These are phyloP conservation scores for Sugiyamaella pinicola DNA, from an alignment of 1,139 yeast genomes.

Conservation along the genomic window DNA sequence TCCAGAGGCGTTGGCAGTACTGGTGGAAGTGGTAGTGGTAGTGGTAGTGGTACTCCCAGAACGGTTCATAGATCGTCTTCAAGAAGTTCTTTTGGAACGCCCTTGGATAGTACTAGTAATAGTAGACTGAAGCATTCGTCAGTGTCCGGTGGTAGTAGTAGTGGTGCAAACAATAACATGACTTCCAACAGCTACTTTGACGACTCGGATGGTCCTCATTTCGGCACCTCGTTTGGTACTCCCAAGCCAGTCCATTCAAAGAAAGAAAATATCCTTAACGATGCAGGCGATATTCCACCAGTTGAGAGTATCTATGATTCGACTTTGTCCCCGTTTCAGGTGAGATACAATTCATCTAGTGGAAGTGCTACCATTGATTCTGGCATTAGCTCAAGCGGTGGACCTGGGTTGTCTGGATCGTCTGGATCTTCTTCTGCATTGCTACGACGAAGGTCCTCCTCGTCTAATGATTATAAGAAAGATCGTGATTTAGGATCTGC, in stretches of 20 bases:
- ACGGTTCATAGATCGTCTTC: not conserved
- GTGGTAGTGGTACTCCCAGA: not conserved
- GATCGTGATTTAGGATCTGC: not conserved
- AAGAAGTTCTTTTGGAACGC: conserved; percentile 11
- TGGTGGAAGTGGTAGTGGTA: conserved; percentile 2
- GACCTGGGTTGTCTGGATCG: not conserved
- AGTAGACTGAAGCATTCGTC: conserved; percentile 7
- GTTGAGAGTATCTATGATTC: conserved; percentile 41
- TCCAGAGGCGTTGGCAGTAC: conserved; percentile 8
- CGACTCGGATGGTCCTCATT: conserved; percentile 25
- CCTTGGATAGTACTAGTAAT: conserved; percentile 1
- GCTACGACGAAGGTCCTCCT: conserved; percentile 8
- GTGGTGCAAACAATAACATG: not conserved
- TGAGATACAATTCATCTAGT: conserved; percentile 20
- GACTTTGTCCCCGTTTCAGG: conserved; percentile 14
- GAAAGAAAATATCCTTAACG: conserved; percentile 29
- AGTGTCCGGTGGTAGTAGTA: not conserved
- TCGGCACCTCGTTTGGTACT: conserved; percentile 32
- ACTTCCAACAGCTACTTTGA: conserved; percentile 3
- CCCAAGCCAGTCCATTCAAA: conserved; percentile 37
- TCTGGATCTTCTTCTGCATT: not conserved
- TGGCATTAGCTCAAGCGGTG: not conserved
- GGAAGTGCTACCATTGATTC: conserved; percentile 10
- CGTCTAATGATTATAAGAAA: conserved; percentile 3
- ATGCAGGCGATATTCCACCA: conserved; percentile 43